These are phyloP conservation scores for Penicillium oxalicum DNA, from an alignment of 2,329 filamentous ascomycete species.

Conservation along the genomic window DNA sequence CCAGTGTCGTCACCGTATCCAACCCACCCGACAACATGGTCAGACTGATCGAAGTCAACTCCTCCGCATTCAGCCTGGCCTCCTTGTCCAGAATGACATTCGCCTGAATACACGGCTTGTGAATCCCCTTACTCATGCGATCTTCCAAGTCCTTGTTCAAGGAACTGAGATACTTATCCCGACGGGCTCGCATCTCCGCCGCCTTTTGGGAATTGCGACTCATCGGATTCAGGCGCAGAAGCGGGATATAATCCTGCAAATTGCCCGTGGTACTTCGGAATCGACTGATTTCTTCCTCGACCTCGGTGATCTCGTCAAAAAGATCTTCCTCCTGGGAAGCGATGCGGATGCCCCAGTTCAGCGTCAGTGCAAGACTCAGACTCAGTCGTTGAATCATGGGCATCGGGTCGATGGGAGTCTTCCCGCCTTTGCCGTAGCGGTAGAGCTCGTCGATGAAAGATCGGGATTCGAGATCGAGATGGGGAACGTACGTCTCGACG, in stretches of 20 bases:
- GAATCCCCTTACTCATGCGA: constrained; percentile 54
- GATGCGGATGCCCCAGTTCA: constrained; percentile 62
- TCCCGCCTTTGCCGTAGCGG: constrained; percentile 52
- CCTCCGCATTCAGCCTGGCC: constrained; percentile 55
- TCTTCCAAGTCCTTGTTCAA: constrained; percentile 56
- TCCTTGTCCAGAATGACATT: constrained; percentile 62
- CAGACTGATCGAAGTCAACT: constrained; percentile 59
- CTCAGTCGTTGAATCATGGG: constrained; percentile 62
- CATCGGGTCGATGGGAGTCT: constrained; percentile 56
- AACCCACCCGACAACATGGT: constrained; percentile 64
- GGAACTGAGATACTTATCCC: constrained; percentile 55
- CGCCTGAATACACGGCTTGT: constrained; percentile 61
- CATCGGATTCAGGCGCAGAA: constrained; percentile 62
- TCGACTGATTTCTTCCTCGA: constrained; percentile 67
- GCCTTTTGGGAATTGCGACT: constrained; percentile 54
- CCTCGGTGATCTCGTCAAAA: constrained; percentile 65
- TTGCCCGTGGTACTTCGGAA: constrained; percentile 74
- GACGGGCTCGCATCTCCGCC: constrained; percentile 53
- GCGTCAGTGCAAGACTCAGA: constrained; percentile 56
- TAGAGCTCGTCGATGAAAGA: constrained; percentile 58
- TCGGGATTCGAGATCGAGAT: constrained; percentile 58
- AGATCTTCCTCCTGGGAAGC: constrained; percentile 55
- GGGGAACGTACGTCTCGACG: constrained; percentile 56
- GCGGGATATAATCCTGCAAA: constrained; percentile 70
- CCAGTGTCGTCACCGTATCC: constrained; percentile 60